Percentiles rank a stretch among this genome's conserved stretches.
Evolutionary conservation across 73 alveolate species (phyloP).

Genomic region (Symbiodinium natans): DNA sequence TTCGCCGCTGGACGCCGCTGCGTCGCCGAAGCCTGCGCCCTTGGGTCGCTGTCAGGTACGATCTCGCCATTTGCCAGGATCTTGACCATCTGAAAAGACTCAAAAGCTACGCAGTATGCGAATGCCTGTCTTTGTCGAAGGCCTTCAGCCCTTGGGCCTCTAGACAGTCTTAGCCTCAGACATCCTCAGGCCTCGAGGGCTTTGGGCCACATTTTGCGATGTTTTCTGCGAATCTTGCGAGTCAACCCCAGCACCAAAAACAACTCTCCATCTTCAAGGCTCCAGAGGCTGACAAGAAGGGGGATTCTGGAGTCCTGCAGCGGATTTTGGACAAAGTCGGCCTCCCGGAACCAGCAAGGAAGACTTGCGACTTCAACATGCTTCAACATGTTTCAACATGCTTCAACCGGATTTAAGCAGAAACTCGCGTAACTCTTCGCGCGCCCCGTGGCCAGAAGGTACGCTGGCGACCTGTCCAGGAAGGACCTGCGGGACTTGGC

Average conservation of each 20-base stretch:
- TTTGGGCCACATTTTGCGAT: neutral
- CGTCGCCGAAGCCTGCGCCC: conserved; percentile 48
- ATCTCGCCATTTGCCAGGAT: conserved; percentile 77
- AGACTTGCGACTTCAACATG: too few species aligned
- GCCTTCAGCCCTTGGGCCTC: too few species aligned
- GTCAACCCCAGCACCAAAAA: too few species aligned
- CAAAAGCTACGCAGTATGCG: neutral
- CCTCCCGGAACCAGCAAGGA: neutral
- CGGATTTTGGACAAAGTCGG: neutral
- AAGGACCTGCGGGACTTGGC: neutral
- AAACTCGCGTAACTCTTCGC: neutral
- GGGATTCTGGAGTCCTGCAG: neutral
- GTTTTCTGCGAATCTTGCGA: too few species aligned
- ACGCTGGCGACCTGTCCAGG: neutral
- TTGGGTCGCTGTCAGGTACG: conserved; percentile 76
- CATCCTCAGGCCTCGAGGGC: too few species aligned
- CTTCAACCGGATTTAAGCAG: too few species aligned
- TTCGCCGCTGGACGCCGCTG: conserved; percentile 12
- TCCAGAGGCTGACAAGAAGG: too few species aligned
- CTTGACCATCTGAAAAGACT: conserved; percentile 9
- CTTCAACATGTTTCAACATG: too few species aligned
- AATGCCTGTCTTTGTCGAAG: too few species aligned
- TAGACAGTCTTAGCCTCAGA: too few species aligned
- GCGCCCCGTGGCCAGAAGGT: neutral
- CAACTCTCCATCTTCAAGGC: too few species aligned